Base-by-base conservation (phyloP, 108 stramenopile genomes). In the Skeletonema grethae region DNA sequence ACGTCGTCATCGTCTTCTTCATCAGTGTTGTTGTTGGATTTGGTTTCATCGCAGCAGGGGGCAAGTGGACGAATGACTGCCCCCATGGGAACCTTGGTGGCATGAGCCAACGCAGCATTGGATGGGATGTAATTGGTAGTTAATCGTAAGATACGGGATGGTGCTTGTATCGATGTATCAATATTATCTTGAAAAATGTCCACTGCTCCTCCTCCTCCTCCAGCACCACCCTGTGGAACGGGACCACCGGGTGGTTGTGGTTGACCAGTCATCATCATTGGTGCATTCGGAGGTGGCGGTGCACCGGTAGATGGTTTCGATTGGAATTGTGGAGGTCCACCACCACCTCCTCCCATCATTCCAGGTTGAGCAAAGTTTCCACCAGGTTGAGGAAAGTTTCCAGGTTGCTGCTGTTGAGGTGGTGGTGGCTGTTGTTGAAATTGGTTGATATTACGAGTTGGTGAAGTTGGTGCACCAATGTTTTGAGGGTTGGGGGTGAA, bases 31-130 rank as follows among this genome's bases (percentile, higher is more conserved):
- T 20, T 8, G 22, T 22, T 53, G 5, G 3, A n/a, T n/a, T n/a
- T 53, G 20, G 50, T 22, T 6, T 53, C 50, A 53, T 53, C 50
- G 22, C 50, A 53, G 32, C 45, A 39, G 28, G 91, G 91, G n/a
- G 91, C 90, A 76, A 95, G 75, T 6, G 94, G 94, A 16, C 94
- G 83, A 61, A 95, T 65, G 4, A 95, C 75, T 22, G 82, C 94
- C 35, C 94, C 94, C 38, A 92, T 65, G 5, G 94, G 94, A 10
- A 91, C 75, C 72, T 95, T 95, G 59, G 67, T 61, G 2, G 75
- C 22, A 43, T 86, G 63, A 0, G 88, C 91, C 72, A 88, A 61
- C 20, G 63, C 63, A 11, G 79, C 73, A 24, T 87, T 83, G 13
- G 82, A 76, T 13, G 94, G 91, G 67, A 95, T 78, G 38, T 81